These are phyloP conservation scores for Allodekkera sacchari DNA, from an alignment of 805 yeast genomes.

Conservation along the genomic window DNA sequence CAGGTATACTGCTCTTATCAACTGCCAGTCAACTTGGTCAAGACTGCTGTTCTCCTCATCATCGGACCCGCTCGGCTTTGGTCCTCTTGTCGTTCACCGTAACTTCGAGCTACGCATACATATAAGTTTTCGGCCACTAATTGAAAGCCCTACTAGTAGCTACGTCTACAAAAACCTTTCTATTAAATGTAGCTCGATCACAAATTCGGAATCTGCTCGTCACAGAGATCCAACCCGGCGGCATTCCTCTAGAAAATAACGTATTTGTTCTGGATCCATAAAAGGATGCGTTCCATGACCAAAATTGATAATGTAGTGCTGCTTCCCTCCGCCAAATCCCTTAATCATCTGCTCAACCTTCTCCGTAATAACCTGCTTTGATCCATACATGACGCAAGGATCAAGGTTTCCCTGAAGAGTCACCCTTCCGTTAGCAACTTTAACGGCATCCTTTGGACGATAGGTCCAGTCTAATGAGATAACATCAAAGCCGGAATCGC, in stretches of 20 bases:
- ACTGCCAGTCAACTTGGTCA: no score
- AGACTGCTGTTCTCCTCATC: no score
- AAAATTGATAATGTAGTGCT: conserved; percentile 84
- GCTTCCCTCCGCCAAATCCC: conserved; percentile 92
- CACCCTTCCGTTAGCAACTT: conserved; percentile 64
- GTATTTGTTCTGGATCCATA: conserved; percentile 88
- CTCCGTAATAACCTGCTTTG: conserved; percentile 66
- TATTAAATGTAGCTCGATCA: no score
- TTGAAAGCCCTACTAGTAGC: no score
- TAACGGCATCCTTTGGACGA: conserved; percentile 78
- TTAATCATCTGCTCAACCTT: conserved; percentile 83
- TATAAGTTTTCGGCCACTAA: no score
- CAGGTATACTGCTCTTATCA: no score
- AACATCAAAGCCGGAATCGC: conserved; percentile 72
- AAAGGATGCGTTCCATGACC: conserved; percentile 99
- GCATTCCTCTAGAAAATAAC: conserved; percentile 74
- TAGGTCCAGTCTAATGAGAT: conserved; percentile 93
- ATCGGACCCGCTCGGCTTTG: no score
- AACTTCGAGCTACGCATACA: no score
- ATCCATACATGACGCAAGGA: conserved; percentile 91
- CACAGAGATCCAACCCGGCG: no score
- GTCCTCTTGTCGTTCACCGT: no score
- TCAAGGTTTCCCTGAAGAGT: conserved; percentile 92
- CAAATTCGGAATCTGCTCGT: no score
- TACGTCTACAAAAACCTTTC: no score